Conservation (phyloP, 768 basidiomycete genomes). For the Ramaria rubella region DNA sequence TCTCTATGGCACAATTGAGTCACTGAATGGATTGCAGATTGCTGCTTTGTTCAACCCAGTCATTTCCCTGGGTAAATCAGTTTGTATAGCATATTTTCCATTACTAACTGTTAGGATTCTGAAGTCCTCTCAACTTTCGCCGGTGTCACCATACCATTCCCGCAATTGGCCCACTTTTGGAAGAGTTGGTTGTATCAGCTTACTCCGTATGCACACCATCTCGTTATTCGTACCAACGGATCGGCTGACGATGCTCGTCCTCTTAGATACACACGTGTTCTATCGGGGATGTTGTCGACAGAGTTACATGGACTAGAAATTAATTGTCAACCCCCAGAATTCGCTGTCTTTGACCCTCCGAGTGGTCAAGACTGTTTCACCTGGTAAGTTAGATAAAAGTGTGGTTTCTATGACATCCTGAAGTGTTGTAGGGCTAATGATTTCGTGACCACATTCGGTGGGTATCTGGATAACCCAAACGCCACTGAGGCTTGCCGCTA, state of each 20-base stretch:
- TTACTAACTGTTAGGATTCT: background rate
- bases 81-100: background rate
- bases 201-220: slow-evolving; percentile 41
- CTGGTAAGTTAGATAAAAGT: slow-evolving; percentile 37
- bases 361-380: slow-evolving; percentile 60
- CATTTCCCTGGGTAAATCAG: slow-evolving; percentile 34
- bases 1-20: no score
- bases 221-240: no score
- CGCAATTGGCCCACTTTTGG: slow-evolving; percentile 61
- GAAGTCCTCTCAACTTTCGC: slow-evolving; percentile 62
- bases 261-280: slow-evolving; percentile 40
- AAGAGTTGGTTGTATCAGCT: slow-evolving; percentile 72
- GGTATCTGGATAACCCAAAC: slow-evolving; percentile 65
- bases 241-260: no score
- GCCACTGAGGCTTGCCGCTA: slow-evolving; percentile 61
- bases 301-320: slow-evolving; percentile 69
- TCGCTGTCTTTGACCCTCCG: slow-evolving; percentile 66
- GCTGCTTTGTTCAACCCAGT: slow-evolving; percentile 80
- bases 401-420: background rate
- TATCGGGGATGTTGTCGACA: slow-evolving; percentile 69
- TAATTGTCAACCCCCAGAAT: slow-evolving; percentile 61
- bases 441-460: slow-evolving; percentile 57
- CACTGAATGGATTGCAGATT: slow-evolving; percentile 35
- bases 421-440: slow-evolving; percentile 35
- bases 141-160: slow-evolving; percentile 72